A percentile compares a stretch with the other conserved stretches of the same genome.
Evolutionary conservation across 1,284 basidiomycete genomes (phyloP).

Genomic region (Clitocybe nebularis): DNA sequence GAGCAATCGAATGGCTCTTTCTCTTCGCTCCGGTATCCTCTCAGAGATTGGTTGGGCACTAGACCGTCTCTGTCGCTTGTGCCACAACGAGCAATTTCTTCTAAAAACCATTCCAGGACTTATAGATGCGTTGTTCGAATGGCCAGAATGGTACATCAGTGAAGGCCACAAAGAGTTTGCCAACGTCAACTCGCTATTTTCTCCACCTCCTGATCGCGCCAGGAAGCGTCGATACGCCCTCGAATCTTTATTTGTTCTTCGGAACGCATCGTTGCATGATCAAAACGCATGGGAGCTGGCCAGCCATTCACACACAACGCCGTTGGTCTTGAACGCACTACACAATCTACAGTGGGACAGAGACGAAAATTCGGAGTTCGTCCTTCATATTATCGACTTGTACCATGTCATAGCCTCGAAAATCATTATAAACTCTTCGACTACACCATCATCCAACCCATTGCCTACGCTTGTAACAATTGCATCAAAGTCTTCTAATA

Average conservation of each 20-base stretch:
- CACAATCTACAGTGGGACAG: slow-evolving; percentile 48
- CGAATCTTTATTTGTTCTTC: slow-evolving; percentile 72
- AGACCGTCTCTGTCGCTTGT: slow-evolving; percentile 72
- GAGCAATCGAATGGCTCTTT: slow-evolving; percentile 78
- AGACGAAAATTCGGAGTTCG: slow-evolving; percentile 65
- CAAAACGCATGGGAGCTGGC: slow-evolving; percentile 61
- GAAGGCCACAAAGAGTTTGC: slow-evolving; percentile 45
- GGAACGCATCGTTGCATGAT: slow-evolving; percentile 69
- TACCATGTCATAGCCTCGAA: slow-evolving; percentile 49
- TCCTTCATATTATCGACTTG: slow-evolving; percentile 66
- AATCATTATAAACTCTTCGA: slow-evolving; percentile 32
- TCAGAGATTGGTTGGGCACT: slow-evolving; percentile 79
- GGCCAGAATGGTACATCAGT: slow-evolving; percentile 72
- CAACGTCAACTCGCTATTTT: slow-evolving; percentile 47
- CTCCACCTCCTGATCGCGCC: slow-evolving; percentile 44
- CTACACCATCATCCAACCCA: slow-evolving; percentile 34
- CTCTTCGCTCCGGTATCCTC: slow-evolving; percentile 72
- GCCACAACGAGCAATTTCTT: slow-evolving; percentile 68
- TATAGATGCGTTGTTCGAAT: slow-evolving; percentile 74
- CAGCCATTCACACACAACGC: slow-evolving; percentile 51
- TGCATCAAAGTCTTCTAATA: slow-evolving; percentile 56
- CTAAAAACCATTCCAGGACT: slow-evolving; percentile 69
- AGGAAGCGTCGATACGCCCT: slow-evolving; percentile 61
- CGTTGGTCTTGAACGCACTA: slow-evolving; percentile 57
- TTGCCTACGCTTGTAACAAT: slow-evolving; percentile 51